Percentiles rank a stretch among this genome's conserved stretches.
phyloP scores from a whole-genome alignment of 116 monocot genomes.

The Trichopus zeylanicus region DNA sequence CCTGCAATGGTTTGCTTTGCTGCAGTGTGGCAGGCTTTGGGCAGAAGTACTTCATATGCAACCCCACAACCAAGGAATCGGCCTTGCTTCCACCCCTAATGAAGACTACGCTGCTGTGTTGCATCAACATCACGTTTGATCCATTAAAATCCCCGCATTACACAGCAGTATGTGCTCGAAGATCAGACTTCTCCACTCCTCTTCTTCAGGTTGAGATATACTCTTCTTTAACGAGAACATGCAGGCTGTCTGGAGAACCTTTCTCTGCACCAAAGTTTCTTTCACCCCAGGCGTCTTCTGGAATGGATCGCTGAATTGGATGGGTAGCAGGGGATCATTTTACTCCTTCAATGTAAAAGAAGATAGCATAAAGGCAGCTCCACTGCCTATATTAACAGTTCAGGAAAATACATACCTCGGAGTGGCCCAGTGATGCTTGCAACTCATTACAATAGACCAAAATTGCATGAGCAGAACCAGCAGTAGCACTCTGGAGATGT shows the following conservation, averaged over 20 bases:
- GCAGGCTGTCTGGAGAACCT: neutral
- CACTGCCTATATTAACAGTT: no score
- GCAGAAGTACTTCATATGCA: neutral
- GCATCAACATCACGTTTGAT: neutral
- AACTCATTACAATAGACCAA: no score
- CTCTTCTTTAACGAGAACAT: neutral
- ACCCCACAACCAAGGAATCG: neutral
- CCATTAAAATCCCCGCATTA: neutral
- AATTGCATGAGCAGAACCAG: no score
- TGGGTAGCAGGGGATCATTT: neutral
- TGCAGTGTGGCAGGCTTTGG: neutral
- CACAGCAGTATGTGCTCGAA: neutral
- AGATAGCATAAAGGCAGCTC: no score
- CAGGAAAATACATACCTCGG: no score
- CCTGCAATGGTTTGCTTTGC: conserved; percentile 1
- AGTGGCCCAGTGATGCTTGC: no score
- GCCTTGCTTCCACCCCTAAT: neutral
- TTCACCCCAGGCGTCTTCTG: neutral
- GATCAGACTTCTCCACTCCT: neutral
- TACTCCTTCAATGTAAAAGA: neutral
- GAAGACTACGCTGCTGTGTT: neutral
- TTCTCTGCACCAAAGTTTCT: neutral
- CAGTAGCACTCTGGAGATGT: no score
- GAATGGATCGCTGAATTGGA: neutral
- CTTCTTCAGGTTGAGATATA: neutral